A percentile compares a stretch with the other conserved stretches of the same genome.
Evolutionary conservation across 148 eudicot genomes (phyloP).

Genomic region (Rhododendron simsii): DNA sequence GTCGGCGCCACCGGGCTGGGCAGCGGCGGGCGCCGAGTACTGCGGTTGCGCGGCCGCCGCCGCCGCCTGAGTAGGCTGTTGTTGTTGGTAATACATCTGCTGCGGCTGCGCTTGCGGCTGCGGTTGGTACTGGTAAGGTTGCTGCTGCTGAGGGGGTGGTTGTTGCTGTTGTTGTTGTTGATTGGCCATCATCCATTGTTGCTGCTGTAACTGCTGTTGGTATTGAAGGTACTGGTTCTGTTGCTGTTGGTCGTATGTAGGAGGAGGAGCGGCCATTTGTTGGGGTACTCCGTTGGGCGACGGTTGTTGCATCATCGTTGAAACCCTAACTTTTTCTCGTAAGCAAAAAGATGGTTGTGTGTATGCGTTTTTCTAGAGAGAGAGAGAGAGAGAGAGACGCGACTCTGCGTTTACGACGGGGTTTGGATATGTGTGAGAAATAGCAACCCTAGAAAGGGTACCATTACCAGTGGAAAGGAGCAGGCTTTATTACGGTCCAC

Average conservation of each 20-base stretch:
- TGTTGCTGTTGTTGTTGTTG: conserved; percentile 24
- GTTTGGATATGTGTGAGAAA: neutral
- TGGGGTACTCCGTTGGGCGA: neutral
- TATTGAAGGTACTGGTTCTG: neutral
- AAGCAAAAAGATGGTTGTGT: no score
- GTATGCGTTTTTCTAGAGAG: no score
- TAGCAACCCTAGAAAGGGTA: neutral
- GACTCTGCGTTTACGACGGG: neutral
- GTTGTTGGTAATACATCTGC: conserved; percentile 19
- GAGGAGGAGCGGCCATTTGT: conserved; percentile 7
- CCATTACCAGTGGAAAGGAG: neutral
- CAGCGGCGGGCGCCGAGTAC: conserved; percentile 1
- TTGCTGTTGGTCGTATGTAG: conserved; percentile 32
- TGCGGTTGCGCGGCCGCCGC: conserved; percentile 16
- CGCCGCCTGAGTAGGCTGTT: conserved; percentile 10
- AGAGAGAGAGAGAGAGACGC: neutral
- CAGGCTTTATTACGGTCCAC: neutral
- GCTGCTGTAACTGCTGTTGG: conserved; percentile 15
- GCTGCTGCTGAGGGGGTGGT: conserved; percentile 16
- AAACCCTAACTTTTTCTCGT: no score
- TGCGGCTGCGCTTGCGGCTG: neutral
- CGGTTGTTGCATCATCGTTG: conserved; percentile 46
- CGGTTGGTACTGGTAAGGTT: conserved; percentile 20
- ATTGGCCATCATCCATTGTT: neutral
- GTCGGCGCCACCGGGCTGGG: conserved; percentile 39